Conservation (phyloP, 805 yeast species). For the Metschnikowia anglica region DNA sequence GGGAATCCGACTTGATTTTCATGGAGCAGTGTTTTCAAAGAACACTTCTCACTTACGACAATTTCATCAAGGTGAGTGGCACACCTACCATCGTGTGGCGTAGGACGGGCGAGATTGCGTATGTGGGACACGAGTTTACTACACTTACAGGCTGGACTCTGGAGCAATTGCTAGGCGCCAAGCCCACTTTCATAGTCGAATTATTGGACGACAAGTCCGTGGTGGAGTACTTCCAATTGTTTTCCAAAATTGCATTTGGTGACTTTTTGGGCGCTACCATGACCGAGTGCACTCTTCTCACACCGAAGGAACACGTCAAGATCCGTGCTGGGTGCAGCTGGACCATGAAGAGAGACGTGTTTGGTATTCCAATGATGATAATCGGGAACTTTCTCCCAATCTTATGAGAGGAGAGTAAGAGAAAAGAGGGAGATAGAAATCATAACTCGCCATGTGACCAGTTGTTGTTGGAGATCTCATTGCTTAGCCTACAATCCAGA, state of each 20-base stretch:
- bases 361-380: conserved; percentile 96
- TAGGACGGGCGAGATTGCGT: conserved; percentile 91
- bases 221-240: conserved; percentile 81
- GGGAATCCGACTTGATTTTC: conserved; percentile 88
- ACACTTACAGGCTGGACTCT: conserved; percentile 87
- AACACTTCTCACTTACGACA: conserved; percentile 83
- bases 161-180: conserved; percentile 59
- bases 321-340: conserved; percentile 82
- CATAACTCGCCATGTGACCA: no score
- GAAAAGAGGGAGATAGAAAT: background rate
- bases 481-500: no score
- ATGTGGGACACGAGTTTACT: conserved; percentile 92
- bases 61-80: conserved; percentile 78
- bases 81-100: conserved; percentile 97
- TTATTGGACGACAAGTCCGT: conserved; percentile 85
- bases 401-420: conserved; percentile 22
- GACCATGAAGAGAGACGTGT: conserved; percentile 92
- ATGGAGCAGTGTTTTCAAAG: conserved; percentile 97
- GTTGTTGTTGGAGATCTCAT: no score
- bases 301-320: conserved; percentile 51
- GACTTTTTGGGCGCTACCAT: conserved; percentile 85
- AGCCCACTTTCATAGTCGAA: conserved; percentile 73
- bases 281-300: conserved; percentile 78
- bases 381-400: conserved; percentile 91
- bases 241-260: conserved; percentile 83